Conservation (phyloP, 2,329 filamentous ascomycete genomes). For the Stromatinia cepivora region DNA sequence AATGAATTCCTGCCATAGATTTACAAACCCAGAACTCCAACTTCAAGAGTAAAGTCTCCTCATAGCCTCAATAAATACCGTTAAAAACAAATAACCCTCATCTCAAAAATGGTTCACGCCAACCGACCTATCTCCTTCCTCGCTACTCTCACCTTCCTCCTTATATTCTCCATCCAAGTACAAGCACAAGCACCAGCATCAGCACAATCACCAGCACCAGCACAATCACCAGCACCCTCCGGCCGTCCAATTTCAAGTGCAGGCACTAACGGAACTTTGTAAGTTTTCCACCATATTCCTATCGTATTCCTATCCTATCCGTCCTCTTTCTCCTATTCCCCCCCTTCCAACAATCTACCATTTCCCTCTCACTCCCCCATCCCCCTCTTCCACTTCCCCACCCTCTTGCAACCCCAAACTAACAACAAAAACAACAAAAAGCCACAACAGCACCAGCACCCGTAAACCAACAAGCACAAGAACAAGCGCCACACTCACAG, state of each 20-base stretch:
- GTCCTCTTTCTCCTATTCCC: rapidly evolving
- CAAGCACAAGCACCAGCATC: background rate
- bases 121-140: background rate
- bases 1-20: background rate
- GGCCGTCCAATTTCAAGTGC: background rate
- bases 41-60: background rate
- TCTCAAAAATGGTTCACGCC: background rate
- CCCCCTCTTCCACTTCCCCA: background rate
- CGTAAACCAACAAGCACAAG: background rate
- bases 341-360: background rate
- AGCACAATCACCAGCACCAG: background rate
- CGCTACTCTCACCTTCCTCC: slow-evolving; percentile 4
- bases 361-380: too few relatives aligned
- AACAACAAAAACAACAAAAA: background rate
- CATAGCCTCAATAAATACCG: background rate
- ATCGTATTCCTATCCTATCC: too few relatives aligned
- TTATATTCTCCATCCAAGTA: background rate
- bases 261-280: slow-evolving; percentile 16
- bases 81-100: background rate
- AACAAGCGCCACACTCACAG: background rate
- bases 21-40: background rate
- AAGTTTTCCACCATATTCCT: background rate
- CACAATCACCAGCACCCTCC: background rate
- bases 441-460: slow-evolving; percentile 9
- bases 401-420: background rate